Base-by-base conservation (phyloP, 148 eudicot genomes). In the Mesembryanthemum crystallinum region DNA sequence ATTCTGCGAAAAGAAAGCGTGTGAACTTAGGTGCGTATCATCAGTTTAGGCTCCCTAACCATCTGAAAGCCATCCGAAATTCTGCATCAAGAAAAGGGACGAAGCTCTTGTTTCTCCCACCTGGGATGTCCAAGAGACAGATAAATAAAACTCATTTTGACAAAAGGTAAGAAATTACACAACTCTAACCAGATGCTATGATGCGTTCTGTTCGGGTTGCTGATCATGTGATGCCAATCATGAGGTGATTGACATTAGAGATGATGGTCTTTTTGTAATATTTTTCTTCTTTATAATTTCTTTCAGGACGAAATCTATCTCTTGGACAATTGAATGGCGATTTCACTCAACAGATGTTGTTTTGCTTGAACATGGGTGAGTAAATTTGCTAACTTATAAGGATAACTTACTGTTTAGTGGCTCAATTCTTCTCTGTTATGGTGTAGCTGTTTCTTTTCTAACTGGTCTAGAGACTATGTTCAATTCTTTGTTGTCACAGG, bases 241-340 rank as follows among this genome's bases (percentile, higher is more conserved):
- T 59, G 32, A 51, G 58, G 35, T 14, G 14, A 25, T 69, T 13
- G 57, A 45, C 24, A 27, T 45, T 39, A 45, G 55, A 45, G 35
- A 27, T 80, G 69, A 30, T 24, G 3, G 15, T 39, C 29, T 37
- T 51, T 45, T 57, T 71, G n/a, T 64, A 72, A 39, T 51, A 20
- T 42, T 67, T 60, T 74, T 8, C 25, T 24, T 63, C n/a, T 43
- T 75, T 58, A 33, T 71, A n/a, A 12, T 11, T 75, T 43, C 37
- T 73, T 69, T 21, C 90, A 96, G 99, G 89, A 85, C 81, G 72
- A 92, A 85, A 77, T 79, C 63, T 78, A 96, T 92, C 72, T 83
- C 72, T 23, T 96, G 99, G 99, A 92, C 98, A 37, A 83, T 96
- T 65, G 99, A 96, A 81, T 96, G 98, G 99, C 87, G 92, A 59